phyloP scores from a whole-genome alignment of 345 rosid species.

The Euphorbia pulcherrima region DNA sequence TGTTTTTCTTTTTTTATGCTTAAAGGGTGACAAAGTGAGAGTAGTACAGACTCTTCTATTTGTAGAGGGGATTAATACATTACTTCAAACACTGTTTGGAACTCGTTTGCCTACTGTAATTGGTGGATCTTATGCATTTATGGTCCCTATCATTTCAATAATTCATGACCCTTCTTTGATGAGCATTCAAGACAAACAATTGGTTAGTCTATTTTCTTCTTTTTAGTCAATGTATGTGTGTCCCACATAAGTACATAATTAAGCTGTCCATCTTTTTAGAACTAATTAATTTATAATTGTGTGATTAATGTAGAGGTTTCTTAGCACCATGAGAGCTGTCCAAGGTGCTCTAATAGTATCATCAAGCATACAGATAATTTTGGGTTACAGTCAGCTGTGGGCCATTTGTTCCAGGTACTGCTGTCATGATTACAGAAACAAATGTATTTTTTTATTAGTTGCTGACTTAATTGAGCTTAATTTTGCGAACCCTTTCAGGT shows the following conservation, averaged over 20 bases:
- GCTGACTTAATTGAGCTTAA: not conserved
- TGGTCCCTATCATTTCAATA: conserved; percentile 94
- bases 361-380: conserved; percentile 88
- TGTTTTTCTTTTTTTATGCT: not conserved
- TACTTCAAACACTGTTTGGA: conserved; percentile 87
- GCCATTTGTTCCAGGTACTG: conserved; percentile 86
- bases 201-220: conserved; percentile 49
- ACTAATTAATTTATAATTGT: conserved; percentile 8
- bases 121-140: conserved; percentile 94
- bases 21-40: conserved; percentile 91
- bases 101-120: conserved; percentile 89
- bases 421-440: conserved; percentile 1
- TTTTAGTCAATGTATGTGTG: conserved; percentile 31
- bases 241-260: conserved; percentile 19
- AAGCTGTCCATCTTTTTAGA: not conserved
- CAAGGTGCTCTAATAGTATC: conserved; percentile 96
- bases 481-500: conserved; percentile 41
- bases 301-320: conserved; percentile 57
- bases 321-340: conserved; percentile 91
- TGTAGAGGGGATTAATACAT: conserved; percentile 87
- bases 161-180: conserved; percentile 73
- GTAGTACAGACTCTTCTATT: conserved; percentile 90
- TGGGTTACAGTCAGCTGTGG: conserved; percentile 96
- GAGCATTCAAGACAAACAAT: conserved; percentile 60
- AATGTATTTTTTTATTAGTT: not conserved